These are phyloP conservation scores for Vitis hybrid DNA, from an alignment of 177 flowering plant species.

Conservation along the genomic window DNA sequence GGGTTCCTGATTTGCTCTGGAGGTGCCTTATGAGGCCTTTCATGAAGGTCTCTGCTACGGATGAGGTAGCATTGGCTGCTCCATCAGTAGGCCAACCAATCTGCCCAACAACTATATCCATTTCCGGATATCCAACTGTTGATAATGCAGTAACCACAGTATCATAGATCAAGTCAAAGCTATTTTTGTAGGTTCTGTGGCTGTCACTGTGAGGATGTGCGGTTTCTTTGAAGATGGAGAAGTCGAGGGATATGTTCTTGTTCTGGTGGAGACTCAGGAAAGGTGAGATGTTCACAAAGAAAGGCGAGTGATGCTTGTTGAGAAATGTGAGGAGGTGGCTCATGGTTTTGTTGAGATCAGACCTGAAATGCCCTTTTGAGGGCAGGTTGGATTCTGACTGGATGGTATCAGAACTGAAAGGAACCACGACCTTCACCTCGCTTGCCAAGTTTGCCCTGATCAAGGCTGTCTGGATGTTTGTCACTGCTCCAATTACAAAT, in stretches of 20 bases:
- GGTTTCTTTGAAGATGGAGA: conserved; percentile 59
- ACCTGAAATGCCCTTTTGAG: conserved; percentile 71
- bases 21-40: conserved; percentile 63
- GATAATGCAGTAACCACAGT: conserved; percentile 64
- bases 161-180: conserved; percentile 65
- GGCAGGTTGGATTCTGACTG: conserved; percentile 57
- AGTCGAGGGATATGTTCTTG: conserved; percentile 64
- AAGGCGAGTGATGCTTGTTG: conserved; percentile 62
- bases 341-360: conserved; percentile 85
- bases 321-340: conserved; percentile 73
- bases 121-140: conserved; percentile 49
- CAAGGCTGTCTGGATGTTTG: conserved; percentile 71
- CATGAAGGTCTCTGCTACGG: conserved; percentile 63
- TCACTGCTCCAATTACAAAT: conserved; percentile 72
- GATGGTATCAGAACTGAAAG: conserved; percentile 70
- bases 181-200: conserved; percentile 58
- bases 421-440: conserved; percentile 76
- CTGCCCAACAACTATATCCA: conserved; percentile 63
- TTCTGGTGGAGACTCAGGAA: conserved; percentile 51
- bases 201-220: conserved; percentile 55
- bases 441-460: conserved; percentile 51
- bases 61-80: conserved; percentile 61
- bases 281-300: conserved; percentile 69
- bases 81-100: conserved; percentile 99
- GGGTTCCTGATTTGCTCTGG: conserved; percentile 57